Conservation (phyloP, 306 rosid genomes). For the Casuarina glauca region DNA sequence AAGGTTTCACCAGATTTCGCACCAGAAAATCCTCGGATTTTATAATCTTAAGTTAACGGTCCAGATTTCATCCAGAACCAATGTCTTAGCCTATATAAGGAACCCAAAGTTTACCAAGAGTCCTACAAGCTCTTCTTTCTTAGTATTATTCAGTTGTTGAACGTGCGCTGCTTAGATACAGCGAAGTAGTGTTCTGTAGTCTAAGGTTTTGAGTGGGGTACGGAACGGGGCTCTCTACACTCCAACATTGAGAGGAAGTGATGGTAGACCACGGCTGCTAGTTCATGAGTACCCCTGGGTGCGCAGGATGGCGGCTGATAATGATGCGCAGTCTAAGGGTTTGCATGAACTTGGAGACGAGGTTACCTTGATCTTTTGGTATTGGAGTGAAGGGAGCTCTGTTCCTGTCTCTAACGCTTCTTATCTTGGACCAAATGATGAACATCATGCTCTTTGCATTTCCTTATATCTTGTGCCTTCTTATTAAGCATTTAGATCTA, state of each 20-base stretch:
- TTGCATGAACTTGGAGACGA: constrained; percentile 65
- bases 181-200: too few relatives aligned
- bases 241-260: constrained; percentile 58
- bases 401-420: neutral
- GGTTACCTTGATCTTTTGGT: constrained; percentile 52
- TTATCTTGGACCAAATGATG: neutral
- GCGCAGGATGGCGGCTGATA: neutral
- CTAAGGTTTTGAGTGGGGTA: constrained; percentile 4
- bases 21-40: constrained; percentile 15
- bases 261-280: constrained; percentile 60
- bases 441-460: too few relatives aligned
- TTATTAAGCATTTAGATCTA: neutral
- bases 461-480: too few relatives aligned
- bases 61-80: constrained; percentile 6
- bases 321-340: constrained; percentile 37
- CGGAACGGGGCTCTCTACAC: constrained; percentile 50
- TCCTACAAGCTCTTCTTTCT: constrained; percentile 3
- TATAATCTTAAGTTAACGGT: constrained; percentile 4
- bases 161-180: too few relatives aligned
- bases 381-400: constrained; percentile 84
- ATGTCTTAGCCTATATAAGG: constrained; percentile 29
- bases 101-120: neutral
- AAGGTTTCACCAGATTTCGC: constrained; percentile 7
- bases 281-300: constrained; percentile 60
- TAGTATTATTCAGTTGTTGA: neutral